Evolutionary conservation across 2,329 filamentous ascomycete species (phyloP).

Genomic region (Immersiporthe knoxdaviesiana): DNA sequence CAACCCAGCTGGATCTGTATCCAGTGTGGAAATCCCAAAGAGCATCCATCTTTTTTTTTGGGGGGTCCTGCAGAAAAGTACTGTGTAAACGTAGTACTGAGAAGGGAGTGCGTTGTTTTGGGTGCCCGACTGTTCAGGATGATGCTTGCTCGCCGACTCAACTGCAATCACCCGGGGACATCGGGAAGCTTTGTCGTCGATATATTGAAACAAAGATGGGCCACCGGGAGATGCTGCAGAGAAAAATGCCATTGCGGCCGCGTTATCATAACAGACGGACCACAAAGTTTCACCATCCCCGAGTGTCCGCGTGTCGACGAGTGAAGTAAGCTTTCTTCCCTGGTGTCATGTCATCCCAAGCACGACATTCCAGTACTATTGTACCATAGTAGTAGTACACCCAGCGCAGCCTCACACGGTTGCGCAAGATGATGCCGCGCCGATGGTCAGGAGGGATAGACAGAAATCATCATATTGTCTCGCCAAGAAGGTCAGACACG

Average conservation of each 20-base stretch:
- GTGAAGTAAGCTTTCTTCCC: not conserved
- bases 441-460: not conserved
- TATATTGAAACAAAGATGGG: slow-evolving; percentile 15
- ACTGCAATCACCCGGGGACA: slow-evolving; percentile 15
- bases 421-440: not conserved
- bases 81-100: too few species aligned
- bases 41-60: not conserved
- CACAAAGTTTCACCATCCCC: slow-evolving; percentile 27
- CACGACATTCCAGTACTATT: not conserved
- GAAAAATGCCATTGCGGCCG: slow-evolving; percentile 10
- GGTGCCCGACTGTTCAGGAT: slow-evolving; percentile 17
- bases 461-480: not conserved
- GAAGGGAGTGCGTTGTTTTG: not conserved
- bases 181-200: slow-evolving; percentile 16
- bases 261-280: slow-evolving; percentile 11
- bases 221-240: not conserved
- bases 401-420: not conserved
- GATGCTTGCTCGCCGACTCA: slow-evolving; percentile 21
- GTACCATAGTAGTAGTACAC: too few species aligned
- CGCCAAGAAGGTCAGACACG: not conserved
- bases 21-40: not conserved
- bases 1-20: not conserved
- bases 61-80: not conserved
- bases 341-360: not conserved
- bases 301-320: slow-evolving; percentile 17